Evolutionary conservation across 768 basidiomycete genomes (phyloP).

Genomic region (Leucosporidium scottii): DNA sequence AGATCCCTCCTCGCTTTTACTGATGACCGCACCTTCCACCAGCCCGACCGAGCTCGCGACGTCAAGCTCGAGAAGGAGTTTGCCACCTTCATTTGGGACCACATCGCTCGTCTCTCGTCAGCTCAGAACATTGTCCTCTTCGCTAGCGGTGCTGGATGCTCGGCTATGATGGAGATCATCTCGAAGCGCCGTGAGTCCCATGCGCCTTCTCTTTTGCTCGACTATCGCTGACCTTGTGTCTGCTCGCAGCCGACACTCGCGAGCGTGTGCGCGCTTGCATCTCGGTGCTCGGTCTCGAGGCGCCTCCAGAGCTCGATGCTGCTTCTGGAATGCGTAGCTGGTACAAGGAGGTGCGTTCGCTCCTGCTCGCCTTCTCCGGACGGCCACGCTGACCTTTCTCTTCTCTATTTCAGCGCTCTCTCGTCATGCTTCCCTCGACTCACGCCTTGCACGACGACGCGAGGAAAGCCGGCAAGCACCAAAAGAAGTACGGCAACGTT

Average conservation of each 20-base stretch:
- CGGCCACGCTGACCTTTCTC: not conserved
- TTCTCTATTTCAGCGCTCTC: not conserved
- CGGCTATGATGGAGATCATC: slow-evolving; percentile 66
- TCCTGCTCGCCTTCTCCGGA: not conserved
- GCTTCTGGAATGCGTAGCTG: slow-evolving; percentile 20
- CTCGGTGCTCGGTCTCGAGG: slow-evolving; percentile 30
- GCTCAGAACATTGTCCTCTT: slow-evolving; percentile 70
- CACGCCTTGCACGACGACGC: slow-evolving; percentile 31
- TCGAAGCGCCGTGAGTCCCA: slow-evolving; percentile 54
- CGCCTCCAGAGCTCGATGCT: slow-evolving; percentile 25
- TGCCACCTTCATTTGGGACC: slow-evolving; percentile 87
- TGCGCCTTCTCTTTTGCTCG: not conserved
- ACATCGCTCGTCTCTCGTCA: slow-evolving; percentile 57
- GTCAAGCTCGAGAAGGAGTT: slow-evolving; percentile 48
- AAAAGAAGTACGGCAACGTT: slow-evolving; percentile 30
- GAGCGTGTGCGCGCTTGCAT: slow-evolving; percentile 21
- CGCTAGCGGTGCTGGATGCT: slow-evolving; percentile 79
- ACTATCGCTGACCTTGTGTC: not conserved
- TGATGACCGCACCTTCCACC: slow-evolving; percentile 41
- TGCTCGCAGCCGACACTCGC: not conserved
- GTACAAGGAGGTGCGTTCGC: slow-evolving; percentile 29
- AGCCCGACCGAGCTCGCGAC: slow-evolving; percentile 33
- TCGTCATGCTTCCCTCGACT: slow-evolving; percentile 2
- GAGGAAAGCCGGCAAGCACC: slow-evolving; percentile 22
- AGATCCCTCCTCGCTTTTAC: not conserved